Evolutionary conservation across 441 rosid species (phyloP).

Genomic region (Bruguiera hainesii): DNA sequence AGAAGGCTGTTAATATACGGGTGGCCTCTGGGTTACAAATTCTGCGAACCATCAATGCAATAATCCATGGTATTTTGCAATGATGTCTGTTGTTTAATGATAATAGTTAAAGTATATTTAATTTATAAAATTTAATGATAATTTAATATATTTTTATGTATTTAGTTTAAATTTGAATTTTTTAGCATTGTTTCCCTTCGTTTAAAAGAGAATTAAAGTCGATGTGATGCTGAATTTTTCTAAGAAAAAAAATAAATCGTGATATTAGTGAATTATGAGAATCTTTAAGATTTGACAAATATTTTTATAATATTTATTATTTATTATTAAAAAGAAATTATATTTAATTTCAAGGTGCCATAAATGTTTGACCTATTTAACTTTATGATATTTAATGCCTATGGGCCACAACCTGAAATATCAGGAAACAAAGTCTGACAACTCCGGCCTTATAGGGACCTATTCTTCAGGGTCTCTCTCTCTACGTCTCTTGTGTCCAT

Average conservation of each 20-base stretch:
- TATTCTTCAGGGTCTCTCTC: slow-evolving; percentile 25
- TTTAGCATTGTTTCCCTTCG: too few species aligned
- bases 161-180: too few species aligned
- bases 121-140: slow-evolving; percentile 5
- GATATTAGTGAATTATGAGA: too few species aligned
- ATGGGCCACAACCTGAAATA: slow-evolving; percentile 33
- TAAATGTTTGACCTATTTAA: slow-evolving; percentile 34
- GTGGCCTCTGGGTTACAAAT: slow-evolving; percentile 31
- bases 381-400: slow-evolving; percentile 36
- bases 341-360: slow-evolving; percentile 29
- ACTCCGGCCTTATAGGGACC: slow-evolving; percentile 29
- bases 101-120: slow-evolving; percentile 26
- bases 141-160: background rate
- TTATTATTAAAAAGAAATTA: too few species aligned
- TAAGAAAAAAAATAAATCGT: too few species aligned
- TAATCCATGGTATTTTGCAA: slow-evolving; percentile 49
- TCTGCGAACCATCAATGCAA: slow-evolving; percentile 43
- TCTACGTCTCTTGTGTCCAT: background rate
- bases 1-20: slow-evolving; percentile 9
- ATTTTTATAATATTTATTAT: too few species aligned
- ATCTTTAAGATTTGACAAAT: too few species aligned
- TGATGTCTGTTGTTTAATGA: slow-evolving; percentile 28
- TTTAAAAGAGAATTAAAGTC: too few species aligned
- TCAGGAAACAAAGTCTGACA: slow-evolving; percentile 15
- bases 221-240: too few species aligned